Base-by-base conservation (phyloP, 164 flowering plant genomes). In the Nymphaea thermarum region DNA sequence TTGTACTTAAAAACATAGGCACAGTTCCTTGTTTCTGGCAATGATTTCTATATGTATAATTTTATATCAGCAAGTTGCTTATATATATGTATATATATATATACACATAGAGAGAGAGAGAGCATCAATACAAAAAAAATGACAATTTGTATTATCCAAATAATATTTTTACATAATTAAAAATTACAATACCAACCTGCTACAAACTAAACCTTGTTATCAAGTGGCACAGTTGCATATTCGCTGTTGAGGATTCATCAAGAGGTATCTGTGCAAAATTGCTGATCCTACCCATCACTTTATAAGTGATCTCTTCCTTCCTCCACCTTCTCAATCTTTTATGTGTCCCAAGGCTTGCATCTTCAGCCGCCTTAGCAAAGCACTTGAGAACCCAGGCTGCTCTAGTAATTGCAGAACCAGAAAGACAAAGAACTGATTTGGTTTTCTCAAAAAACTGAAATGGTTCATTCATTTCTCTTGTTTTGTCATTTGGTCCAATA, bases 341-440 rank as follows among this genome's bases (percentile, higher is more conserved):
- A 93, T 74, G 76, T 85, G 5, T 83, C 85, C 80, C 84, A 51
- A 43, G 12, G 61, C 84, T 71, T 42, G 89, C 85, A 72, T 82
- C 95, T 70, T 76, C 91, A 43, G 95, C 97, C n/a, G 88, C 90
- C 77, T 81, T 87, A 2, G 87, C 78, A 42, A 71, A 42, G 92
- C 92, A 55, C 72, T 79, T 7, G 87, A 79, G 61, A 91, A 25
- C 72, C 94, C 97, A 88, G 4, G 88, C 80, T 18, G 94, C 86
- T 47, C 97, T 94, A 0, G 83, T 76, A 2, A 82, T 62, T 42
- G 86, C 86, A 42, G 86, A 77, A 12, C 95, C 84, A 3, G 93
- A 90, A 76, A 18, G 77, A 74, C 88, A 90, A 18, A 92, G 93
- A 68, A 88, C 93, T 43, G 86, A 85, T 71, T 71, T 89, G 42